Percentiles rank a stretch among this genome's conserved stretches.
Evolutionary conservation across 306 rosid genomes (phyloP).

Genomic region (Delonix regia): DNA sequence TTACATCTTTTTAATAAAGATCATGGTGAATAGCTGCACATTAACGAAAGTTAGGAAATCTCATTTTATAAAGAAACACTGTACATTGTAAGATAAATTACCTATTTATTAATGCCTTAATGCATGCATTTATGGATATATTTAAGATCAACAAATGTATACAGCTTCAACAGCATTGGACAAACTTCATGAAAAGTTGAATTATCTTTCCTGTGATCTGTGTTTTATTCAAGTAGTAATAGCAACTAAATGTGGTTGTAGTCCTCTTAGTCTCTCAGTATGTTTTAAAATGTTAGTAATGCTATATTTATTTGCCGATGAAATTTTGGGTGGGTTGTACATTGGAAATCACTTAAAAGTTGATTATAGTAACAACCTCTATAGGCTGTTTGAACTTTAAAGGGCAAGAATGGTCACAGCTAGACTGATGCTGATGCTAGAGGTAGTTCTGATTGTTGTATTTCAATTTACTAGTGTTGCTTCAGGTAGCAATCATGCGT

Average conservation of each 20-base stretch:
- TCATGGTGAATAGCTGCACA: too few relatives aligned
- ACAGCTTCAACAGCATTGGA: neutral
- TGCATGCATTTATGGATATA: neutral
- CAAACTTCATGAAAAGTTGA: neutral
- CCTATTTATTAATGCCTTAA: neutral
- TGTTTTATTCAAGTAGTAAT: neutral
- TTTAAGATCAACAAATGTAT: neutral
- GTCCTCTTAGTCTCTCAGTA: neutral
- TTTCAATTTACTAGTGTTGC: neutral
- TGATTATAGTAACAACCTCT: neutral
- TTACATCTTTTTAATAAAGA: too few relatives aligned
- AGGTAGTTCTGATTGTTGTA: slow-evolving; percentile 7
- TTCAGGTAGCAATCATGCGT: neutral
- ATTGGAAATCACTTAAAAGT: neutral
- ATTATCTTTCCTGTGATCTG: neutral
- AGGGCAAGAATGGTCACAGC: neutral
- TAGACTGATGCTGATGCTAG: neutral
- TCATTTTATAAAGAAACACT: neutral
- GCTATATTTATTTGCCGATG: neutral
- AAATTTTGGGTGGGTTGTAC: neutral
- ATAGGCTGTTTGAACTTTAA: too few relatives aligned
- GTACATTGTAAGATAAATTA: neutral
- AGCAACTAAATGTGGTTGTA: neutral
- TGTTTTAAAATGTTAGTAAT: neutral
- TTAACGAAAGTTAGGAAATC: neutral